phyloP scores from a whole-genome alignment of 1,284 basidiomycete species.

The Ustilago vetiveriae region DNA sequence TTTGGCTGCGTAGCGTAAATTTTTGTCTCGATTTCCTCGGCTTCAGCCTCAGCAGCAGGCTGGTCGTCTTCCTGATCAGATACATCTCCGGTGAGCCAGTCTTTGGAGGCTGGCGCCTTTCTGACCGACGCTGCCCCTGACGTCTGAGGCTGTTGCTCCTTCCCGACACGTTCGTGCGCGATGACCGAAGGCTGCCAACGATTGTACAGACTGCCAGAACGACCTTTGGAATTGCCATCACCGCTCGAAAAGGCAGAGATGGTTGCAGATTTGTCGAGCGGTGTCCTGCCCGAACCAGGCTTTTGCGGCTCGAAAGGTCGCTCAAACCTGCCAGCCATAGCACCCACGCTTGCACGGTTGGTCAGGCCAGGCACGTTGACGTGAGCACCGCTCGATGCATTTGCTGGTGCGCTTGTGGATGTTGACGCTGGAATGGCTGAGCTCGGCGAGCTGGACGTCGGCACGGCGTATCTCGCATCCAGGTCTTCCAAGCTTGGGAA shows the following conservation, averaged over 20 bases:
- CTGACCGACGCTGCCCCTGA: background rate
- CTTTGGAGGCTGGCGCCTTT: constrained; percentile 14
- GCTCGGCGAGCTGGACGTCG: constrained; percentile 4
- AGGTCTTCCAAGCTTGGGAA: constrained; percentile 57
- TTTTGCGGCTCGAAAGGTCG: constrained; percentile 28
- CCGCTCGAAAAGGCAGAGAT: constrained; percentile 13
- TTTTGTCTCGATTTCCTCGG: constrained; percentile 1
- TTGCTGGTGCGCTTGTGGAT: too few relatives aligned
- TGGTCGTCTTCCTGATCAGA: constrained; percentile 24
- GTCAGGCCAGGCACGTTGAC: constrained; percentile 36
- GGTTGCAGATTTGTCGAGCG: constrained; percentile 24
- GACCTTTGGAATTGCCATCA: constrained; percentile 1
- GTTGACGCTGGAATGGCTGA: constrained; percentile 6
- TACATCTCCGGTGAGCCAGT: constrained; percentile 45
- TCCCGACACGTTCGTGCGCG: constrained; percentile 11
- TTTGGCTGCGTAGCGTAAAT: constrained; percentile 4
- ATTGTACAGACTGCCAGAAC: constrained; percentile 19
- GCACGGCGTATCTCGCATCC: constrained; percentile 37
- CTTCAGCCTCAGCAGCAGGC: background rate
- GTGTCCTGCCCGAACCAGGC: constrained; percentile 1
- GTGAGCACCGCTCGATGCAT: too few relatives aligned
- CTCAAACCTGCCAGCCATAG: constrained; percentile 50
- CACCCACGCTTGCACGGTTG: constrained; percentile 44
- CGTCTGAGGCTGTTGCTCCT: constrained; percentile 1
- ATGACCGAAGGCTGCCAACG: constrained; percentile 33